These are phyloP conservation scores for Fusarium sp. DNA, from an alignment of 2,329 filamentous ascomycete genomes.

Conservation along the genomic window DNA sequence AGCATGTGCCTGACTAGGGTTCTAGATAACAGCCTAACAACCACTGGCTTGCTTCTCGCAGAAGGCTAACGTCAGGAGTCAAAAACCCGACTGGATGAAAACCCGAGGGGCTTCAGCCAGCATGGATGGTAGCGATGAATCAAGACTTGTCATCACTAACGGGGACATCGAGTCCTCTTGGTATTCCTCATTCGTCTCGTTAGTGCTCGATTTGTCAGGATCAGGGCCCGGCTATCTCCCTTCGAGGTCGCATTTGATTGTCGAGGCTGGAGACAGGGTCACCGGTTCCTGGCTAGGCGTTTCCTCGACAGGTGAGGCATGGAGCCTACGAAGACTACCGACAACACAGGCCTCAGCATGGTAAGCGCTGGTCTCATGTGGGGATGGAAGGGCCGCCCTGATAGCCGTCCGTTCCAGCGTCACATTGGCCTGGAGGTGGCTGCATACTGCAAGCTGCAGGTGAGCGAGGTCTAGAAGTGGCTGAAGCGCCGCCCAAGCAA, in stretches of 20 bases:
- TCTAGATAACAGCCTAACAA: background rate
- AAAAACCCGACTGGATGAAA: background rate
- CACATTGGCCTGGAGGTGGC: background rate
- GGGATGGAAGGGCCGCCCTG: background rate
- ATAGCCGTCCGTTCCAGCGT: background rate
- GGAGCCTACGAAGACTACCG: background rate
- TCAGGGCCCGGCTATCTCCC: background rate
- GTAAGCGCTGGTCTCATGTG: background rate
- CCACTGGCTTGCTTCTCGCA: background rate
- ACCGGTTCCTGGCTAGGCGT: background rate
- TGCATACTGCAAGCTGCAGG: background rate
- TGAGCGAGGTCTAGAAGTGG: background rate
- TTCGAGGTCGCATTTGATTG: background rate
- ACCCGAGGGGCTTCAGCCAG: background rate
- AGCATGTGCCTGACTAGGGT: slow-evolving; percentile 3
- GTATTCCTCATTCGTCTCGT: background rate
- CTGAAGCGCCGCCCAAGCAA: background rate
- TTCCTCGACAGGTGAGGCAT: background rate
- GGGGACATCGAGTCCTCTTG: background rate
- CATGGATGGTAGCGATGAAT: background rate
- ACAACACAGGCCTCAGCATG: background rate
- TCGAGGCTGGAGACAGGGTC: background rate
- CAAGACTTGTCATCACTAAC: background rate
- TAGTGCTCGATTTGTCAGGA: background rate
- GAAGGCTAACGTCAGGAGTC: slow-evolving; percentile 4